Base-by-base conservation (phyloP, 371 early-diverging fungal species). In the Saksenaea oblongispora region DNA sequence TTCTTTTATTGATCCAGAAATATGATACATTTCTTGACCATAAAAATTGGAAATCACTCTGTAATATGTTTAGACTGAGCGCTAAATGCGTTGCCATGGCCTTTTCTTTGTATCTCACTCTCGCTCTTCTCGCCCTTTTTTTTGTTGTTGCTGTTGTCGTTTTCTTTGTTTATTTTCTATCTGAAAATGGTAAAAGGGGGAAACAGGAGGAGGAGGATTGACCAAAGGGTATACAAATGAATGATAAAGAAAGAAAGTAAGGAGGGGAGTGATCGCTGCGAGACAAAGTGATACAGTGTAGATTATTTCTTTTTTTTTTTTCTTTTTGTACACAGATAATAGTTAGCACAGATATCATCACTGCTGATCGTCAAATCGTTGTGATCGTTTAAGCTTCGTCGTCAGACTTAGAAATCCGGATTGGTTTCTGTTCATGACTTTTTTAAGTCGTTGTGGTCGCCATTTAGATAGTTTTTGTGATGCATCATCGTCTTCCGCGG, bases 401-500 rank as follows among this genome's bases (percentile, higher is more conserved):
- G 59, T 59, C 53, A 59, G 47, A 44, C 59, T 59, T 28, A 59
- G 39, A 36, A 59, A 47, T 11, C 39, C 59, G n/a, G 59, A 59
- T 53, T 59, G 39, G n/a, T 47, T 39, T n/a, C 47, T 44, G 15
- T 59, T 59, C n/a, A 59, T 42, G 22, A 59, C 47, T 5, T 59
- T 59, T 42, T 59, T 24, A 22, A 47, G 28, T 54, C 39, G 59
- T 9, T 28, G 47, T 26, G 39, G 59, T 28, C 47, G 59, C 51
- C 51, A 47, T 47, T 47, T 47, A 22, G 51, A 47, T 18, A 47
- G 51, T 47, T 47, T 47, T 47, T 47, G 51, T 47, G 51, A 47
- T 47, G 51, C 51, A 31, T 59, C 41, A 28, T 62, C 62, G 15
- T 36, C 39, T 17, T 55, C 55, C n/a, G 36, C 53, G 18, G 54